Conservation (phyloP, 495 filamentous ascomycete genomes). For the Neurospora sublineolata region DNA sequence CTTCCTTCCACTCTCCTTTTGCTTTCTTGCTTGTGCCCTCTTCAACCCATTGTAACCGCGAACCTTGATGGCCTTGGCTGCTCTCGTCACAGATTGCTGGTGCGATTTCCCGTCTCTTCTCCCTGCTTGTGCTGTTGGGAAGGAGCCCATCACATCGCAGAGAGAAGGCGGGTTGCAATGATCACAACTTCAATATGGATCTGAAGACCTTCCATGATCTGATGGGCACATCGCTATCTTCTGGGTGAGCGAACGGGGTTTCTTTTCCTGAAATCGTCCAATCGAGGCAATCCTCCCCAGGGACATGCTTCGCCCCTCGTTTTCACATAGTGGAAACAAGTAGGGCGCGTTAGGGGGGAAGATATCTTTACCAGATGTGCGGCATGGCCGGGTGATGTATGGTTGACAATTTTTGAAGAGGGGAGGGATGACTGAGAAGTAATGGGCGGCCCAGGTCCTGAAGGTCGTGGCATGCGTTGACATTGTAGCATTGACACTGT, state of each 20-base stretch:
- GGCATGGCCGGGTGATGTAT: not conserved
- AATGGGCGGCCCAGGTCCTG: not conserved
- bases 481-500: not conserved
- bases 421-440: not conserved
- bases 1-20: not conserved
- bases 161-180: not conserved
- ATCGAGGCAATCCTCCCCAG: not conserved
- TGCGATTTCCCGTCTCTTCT: not conserved
- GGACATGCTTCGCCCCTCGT: not conserved
- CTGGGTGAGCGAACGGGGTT: not conserved
- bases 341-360: not conserved
- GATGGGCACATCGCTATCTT: not conserved
- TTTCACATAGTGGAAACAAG: not conserved
- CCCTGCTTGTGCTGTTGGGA: not conserved
- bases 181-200: not conserved
- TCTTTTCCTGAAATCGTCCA: not conserved
- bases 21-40: not conserved
- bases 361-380: not conserved
- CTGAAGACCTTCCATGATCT: not conserved
- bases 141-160: not conserved
- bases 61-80: not conserved
- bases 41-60: not conserved
- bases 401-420: not conserved
- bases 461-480: not conserved
- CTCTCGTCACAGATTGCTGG: not conserved